These are phyloP conservation scores for Psidium friedrichsthalianum DNA, from an alignment of 345 rosid species.

Conservation along the genomic window DNA sequence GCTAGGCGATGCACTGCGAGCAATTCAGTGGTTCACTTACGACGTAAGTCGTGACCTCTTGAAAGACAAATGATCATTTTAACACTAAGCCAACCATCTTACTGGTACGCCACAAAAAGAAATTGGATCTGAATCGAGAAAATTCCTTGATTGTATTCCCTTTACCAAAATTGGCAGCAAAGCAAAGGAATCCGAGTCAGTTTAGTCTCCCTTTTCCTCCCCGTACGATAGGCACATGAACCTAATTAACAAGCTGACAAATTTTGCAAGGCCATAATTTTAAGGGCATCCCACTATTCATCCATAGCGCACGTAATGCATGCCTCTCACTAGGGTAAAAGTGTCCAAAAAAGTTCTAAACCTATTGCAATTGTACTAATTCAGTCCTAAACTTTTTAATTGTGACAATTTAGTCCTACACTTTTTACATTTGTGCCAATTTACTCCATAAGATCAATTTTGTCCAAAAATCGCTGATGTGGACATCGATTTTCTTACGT, in stretches of 20 bases:
- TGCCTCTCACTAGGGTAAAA: neutral
- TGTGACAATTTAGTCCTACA: too few relatives aligned
- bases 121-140: neutral
- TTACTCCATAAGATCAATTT: too few relatives aligned
- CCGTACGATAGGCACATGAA: neutral
- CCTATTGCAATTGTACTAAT: too few relatives aligned
- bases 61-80: neutral
- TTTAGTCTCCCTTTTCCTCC: neutral
- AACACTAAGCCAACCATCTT: neutral
- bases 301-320: neutral
- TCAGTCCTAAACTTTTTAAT: too few relatives aligned
- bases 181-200: neutral
- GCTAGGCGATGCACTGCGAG: fast-evolving
- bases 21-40: neutral
- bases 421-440: too few relatives aligned
- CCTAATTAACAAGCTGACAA: neutral
- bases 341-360: too few relatives aligned
- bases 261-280: neutral
- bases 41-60: neutral
- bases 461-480: too few relatives aligned
- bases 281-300: neutral
- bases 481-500: too few relatives aligned
- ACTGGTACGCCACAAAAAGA: neutral
- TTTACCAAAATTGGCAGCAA: neutral
- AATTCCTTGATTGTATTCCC: neutral